Percentiles rank a stretch among this genome's conserved stretches.
Evolutionary conservation across 148 eudicot genomes (phyloP).

Genomic region (Spergularia marina): DNA sequence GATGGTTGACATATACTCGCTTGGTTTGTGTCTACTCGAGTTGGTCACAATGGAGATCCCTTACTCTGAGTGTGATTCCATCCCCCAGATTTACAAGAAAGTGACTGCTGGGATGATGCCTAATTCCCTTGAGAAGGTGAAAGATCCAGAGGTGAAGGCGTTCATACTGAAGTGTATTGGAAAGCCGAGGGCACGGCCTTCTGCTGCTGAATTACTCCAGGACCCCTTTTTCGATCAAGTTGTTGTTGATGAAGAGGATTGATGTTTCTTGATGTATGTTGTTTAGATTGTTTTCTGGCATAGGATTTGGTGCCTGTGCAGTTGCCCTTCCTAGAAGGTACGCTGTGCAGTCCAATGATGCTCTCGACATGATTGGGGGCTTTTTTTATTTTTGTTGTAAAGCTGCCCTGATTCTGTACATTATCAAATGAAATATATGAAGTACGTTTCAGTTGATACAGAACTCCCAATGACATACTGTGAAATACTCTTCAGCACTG

Average conservation of each 20-base stretch:
- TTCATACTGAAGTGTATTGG: slow-evolving; percentile 69
- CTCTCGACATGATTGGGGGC: too few relatives aligned
- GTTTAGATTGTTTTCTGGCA: too few relatives aligned
- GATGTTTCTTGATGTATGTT: too few relatives aligned
- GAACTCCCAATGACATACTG: too few relatives aligned
- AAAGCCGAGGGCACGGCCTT: slow-evolving; percentile 59
- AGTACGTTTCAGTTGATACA: too few relatives aligned
- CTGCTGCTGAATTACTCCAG: slow-evolving; percentile 62
- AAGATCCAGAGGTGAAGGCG: slow-evolving; percentile 52
- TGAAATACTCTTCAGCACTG: too few relatives aligned
- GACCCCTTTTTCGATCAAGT: slow-evolving; percentile 54
- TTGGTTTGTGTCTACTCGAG: slow-evolving; percentile 73
- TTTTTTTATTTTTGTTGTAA: too few relatives aligned
- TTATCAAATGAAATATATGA: too few relatives aligned
- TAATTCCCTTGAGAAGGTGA: slow-evolving; percentile 44
- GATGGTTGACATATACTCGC: slow-evolving; percentile 71
- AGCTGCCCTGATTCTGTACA: too few relatives aligned
- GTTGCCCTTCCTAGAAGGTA: too few relatives aligned
- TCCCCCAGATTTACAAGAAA: slow-evolving; percentile 65
- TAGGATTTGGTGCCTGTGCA: too few relatives aligned
- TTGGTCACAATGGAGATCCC: slow-evolving; percentile 80
- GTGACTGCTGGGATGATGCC: slow-evolving; percentile 68
- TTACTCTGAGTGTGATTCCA: slow-evolving; percentile 62
- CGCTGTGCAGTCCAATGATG: too few relatives aligned
- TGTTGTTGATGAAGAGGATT: slow-evolving; percentile 32